Conservation (phyloP, 2,329 filamentous ascomycete genomes). For the Colletotrichum limetticola region DNA sequence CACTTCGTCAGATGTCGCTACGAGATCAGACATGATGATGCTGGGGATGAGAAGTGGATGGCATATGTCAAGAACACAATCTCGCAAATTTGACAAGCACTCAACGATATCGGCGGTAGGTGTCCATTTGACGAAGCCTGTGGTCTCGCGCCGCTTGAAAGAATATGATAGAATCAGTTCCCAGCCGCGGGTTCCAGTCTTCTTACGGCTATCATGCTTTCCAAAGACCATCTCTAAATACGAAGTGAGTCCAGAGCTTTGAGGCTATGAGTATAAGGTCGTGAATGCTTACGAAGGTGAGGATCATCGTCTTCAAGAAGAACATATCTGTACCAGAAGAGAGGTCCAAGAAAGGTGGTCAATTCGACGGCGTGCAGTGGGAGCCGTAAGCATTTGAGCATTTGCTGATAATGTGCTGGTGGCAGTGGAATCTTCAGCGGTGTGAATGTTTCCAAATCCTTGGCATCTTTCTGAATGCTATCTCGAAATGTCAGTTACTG, state of each 20-base stretch:
- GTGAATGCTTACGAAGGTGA: neutral
- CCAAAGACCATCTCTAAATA: neutral
- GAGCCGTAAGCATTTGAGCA: neutral
- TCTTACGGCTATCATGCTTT: neutral
- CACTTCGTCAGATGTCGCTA: slow-evolving; percentile 64
- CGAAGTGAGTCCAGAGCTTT: neutral
- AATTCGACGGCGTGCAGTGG: neutral
- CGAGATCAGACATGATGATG: slow-evolving; percentile 67
- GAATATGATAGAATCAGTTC: neutral
- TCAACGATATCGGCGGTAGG: neutral
- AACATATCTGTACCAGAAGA: neutral
- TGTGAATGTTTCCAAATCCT: neutral
- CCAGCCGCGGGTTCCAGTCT: neutral
- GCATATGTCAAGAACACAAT: slow-evolving; percentile 41
- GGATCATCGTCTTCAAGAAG: neutral
- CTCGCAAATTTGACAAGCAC: neutral
- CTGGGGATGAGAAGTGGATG: slow-evolving; percentile 69
- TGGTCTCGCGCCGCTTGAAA: neutral
- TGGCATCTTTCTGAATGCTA: neutral
- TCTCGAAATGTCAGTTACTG: neutral
- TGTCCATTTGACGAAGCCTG: neutral
- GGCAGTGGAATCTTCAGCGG: neutral
- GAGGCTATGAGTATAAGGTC: neutral
- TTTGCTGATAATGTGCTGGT: neutral
- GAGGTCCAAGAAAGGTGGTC: neutral